These are phyloP conservation scores for Triticum turgidum DNA, from an alignment of 176 grass and related monocot genomes.

Conservation along the genomic window DNA sequence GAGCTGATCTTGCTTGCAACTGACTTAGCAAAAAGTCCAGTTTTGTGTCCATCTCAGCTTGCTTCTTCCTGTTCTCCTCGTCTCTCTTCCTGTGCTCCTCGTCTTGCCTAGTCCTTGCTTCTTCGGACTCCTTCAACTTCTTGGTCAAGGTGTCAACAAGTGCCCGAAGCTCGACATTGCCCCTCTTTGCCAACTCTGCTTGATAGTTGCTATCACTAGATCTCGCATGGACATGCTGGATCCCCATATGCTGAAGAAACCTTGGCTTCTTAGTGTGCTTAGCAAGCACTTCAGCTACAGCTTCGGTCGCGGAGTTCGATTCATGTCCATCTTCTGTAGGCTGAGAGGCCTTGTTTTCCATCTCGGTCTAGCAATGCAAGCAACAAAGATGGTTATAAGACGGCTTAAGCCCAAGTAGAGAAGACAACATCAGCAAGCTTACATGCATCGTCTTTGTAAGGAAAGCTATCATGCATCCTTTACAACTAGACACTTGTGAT, in stretches of 20 bases:
- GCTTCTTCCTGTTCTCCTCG: neutral
- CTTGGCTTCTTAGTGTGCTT: neutral
- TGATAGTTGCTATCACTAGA: neutral
- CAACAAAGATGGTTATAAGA: neutral
- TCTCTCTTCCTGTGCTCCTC: neutral
- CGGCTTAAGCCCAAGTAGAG: neutral
- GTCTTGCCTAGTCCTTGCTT: neutral
- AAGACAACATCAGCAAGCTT: neutral
- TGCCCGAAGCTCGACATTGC: neutral
- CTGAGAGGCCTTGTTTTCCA: neutral
- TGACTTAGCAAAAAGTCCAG: neutral
- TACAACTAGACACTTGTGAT: too few species aligned
- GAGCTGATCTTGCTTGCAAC: neutral
- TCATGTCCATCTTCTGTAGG: neutral
- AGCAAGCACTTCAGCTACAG: neutral
- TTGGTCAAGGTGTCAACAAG: neutral
- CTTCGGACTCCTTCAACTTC: neutral
- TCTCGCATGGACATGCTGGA: neutral
- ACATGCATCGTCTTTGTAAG: neutral
- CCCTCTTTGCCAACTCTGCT: neutral
- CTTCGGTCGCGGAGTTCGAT: neutral
- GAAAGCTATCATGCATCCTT: too few species aligned
- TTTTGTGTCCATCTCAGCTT: neutral
- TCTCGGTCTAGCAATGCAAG: neutral
- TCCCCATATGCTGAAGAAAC: neutral